Base-by-base conservation (phyloP, 2,329 filamentous ascomycete species). In the Alternaria triticina region DNA sequence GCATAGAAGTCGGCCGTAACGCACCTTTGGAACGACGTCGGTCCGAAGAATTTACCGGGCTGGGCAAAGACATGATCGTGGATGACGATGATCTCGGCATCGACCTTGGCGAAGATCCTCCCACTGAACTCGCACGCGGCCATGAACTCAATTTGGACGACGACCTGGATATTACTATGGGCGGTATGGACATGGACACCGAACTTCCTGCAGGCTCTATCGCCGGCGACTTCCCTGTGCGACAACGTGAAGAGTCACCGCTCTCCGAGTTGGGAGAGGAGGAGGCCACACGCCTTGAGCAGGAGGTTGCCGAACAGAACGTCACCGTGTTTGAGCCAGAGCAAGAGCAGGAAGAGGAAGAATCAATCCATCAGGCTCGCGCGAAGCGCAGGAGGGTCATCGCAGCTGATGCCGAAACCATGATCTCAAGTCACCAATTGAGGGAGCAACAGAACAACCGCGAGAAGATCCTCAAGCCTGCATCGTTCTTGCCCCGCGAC, bases 1-100 rank as follows among this genome's bases (percentile, higher is more conserved):
- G 90, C 74, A 90, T 97, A 62, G 96, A 99, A 89, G 86, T 93
- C 71, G 96, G 95, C 75, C 91, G 95, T 89, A 91, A 97, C 70
- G 94, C 92, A 20, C 90, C 92, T 5, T 85, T 88, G 15, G 85
- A 90, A 36, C 72, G 77, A 59, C 70, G 71, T 11, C 57, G 65
- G 20, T 77, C 75, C 3, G 77, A 79, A 27, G 79, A 81, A 23
- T 71, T 76, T 51, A 74, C 69, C 45, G 89, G 92, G 68, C 49
- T 66, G 15, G 61, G 57, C 27, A 87, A 94, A 57, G 65, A 68
- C 77, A 47, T 85, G 22, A 76, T 80, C 45, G 84, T 86, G 51
- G 86, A 86, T 46, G 85, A 86, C 54, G 86, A 86, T 59, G 85
- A 84, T 60, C 78, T 89, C 33, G 84, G 83, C 17, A 56, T 81